Base-by-base conservation (phyloP, 495 filamentous ascomycete genomes). In the Penicillium bialowiezense region DNA sequence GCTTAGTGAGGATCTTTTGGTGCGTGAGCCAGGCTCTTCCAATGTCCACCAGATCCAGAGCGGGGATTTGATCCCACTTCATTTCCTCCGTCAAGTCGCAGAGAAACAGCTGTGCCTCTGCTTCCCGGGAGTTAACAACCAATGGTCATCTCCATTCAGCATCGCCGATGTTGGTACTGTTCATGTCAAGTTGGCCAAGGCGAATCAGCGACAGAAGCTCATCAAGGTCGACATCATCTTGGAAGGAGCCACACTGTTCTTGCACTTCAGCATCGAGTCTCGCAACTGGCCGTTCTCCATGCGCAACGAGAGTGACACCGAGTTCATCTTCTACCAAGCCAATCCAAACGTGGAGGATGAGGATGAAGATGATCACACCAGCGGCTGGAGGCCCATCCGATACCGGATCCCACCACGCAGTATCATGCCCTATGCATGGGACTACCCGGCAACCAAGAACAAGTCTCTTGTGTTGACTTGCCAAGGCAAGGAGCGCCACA, bases 401-500 rank as follows among this genome's bases (percentile, higher is more conserved):
- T 98, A 98, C 64, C 87, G 91, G n/a, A 79, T 98, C 12, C 93
- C 93, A 3, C 83, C 91, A 6, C 80, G 95, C 26, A 97, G 92
- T 65, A 96, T 97, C 68, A 98, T 98, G 93, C 92, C 95, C 4
- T 98, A 98, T 63, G 92, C 93, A 23, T 98, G 93, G 93, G 95
- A 98, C 63, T 97, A 93, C 70, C 93, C 93, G 2, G 91, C 93
- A 5, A 89, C 90, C n/a, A 96, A 95, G 69, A 86, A 86, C 68
- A 96, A 93, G 65, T 91, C 96, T 62, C 79, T 97, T 28, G 81
- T 96, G 35, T 77, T 98, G 61, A 84, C 71, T 33, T 85, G 86
- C 18, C 82, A 86, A 58, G 84, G 83, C 41, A 91, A 87, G 64
- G 88, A 92, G 55, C 79, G 92, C 36, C 88, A 93, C 62, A 86